Evolutionary conservation across 441 rosid genomes (phyloP).

Genomic region (Corymbia calophylla): DNA sequence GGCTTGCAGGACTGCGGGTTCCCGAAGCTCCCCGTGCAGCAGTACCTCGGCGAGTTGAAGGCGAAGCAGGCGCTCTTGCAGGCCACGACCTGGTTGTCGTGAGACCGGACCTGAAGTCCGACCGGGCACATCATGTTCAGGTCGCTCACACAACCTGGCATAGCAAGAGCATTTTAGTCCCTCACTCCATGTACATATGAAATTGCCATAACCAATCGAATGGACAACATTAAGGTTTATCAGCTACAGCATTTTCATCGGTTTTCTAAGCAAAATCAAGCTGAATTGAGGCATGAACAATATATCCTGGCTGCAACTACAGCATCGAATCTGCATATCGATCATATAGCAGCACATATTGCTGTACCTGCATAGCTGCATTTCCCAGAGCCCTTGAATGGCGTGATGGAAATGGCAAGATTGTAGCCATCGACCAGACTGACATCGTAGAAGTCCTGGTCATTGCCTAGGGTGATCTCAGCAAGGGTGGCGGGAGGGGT

Average conservation of each 20-base stretch:
- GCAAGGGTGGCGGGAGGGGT: constrained; percentile 89
- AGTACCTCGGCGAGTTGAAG: constrained; percentile 80
- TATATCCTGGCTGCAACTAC: too few relatives aligned
- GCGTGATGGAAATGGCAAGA: constrained; percentile 68
- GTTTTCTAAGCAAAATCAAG: too few relatives aligned
- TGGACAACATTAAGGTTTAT: too few relatives aligned
- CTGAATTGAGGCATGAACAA: too few relatives aligned
- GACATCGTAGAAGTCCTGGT: constrained; percentile 87
- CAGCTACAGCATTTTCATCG: too few relatives aligned
- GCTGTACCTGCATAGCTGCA: constrained; percentile 66
- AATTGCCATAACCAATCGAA: too few relatives aligned
- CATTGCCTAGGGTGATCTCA: constrained; percentile 71
- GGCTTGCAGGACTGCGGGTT: constrained; percentile 78
- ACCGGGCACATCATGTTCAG: constrained; percentile 74
- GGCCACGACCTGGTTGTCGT: constrained; percentile 60
- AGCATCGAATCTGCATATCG: background rate
- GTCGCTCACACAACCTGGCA: constrained; percentile 86
- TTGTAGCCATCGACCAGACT: constrained; percentile 90
- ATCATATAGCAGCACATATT: background rate
- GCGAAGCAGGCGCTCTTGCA: constrained; percentile 93
- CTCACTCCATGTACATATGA: too few relatives aligned
- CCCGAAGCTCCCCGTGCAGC: constrained; percentile 83
- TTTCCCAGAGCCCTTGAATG: constrained; percentile 63
- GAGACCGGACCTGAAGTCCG: constrained; percentile 67
- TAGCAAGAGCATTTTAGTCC: fast-evolving